Percentiles rank a stretch among this genome's conserved stretches.
Conservation (phyloP, 805 yeast genomes). For the Candida peoriensis region DNA sequence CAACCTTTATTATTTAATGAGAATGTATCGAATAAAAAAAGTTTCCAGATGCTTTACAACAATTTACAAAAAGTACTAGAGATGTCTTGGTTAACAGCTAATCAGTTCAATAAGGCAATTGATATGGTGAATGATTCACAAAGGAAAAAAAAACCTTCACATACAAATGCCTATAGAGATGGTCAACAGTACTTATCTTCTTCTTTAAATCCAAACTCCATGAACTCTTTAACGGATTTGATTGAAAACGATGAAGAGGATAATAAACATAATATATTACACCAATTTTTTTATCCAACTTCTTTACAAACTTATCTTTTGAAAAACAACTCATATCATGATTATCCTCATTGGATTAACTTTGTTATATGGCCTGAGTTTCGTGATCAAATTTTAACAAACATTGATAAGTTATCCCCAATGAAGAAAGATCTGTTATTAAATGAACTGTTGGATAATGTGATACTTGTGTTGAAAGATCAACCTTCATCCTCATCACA, state of each 20-base stretch:
- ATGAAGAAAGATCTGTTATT: conserved; percentile 2
- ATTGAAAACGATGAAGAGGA: too few species aligned
- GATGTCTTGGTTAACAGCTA: conserved; percentile 8
- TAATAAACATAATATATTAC: too few species aligned
- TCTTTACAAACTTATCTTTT: conserved; percentile 8
- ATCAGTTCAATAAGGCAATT: background rate
- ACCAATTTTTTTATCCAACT: conserved; percentile 13
- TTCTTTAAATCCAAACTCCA: too few species aligned
- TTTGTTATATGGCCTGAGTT: conserved; percentile 14
- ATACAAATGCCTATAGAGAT: too few species aligned
- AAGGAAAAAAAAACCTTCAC: too few species aligned
- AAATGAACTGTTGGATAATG: conserved; percentile 9
- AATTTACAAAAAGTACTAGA: conserved; percentile 8
- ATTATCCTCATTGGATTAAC: conserved; percentile 13
- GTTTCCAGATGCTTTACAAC: conserved; percentile 4
- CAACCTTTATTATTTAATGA: conserved; percentile 10
- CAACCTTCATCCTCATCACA: background rate
- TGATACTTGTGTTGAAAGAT: conserved; percentile 7
- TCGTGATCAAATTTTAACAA: conserved; percentile 6
- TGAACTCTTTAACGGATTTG: too few species aligned
- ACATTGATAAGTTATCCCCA: conserved; percentile 6
- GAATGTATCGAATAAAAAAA: conserved; percentile 4
- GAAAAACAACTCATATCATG: conserved; percentile 2
- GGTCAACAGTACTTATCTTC: too few species aligned
- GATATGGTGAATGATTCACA: background rate